Evolutionary conservation across 2,329 filamentous ascomycete genomes (phyloP), one percentile per base, ranked within the genome.

Genomic region (Aspergillus ochraceoroseus): DNA sequence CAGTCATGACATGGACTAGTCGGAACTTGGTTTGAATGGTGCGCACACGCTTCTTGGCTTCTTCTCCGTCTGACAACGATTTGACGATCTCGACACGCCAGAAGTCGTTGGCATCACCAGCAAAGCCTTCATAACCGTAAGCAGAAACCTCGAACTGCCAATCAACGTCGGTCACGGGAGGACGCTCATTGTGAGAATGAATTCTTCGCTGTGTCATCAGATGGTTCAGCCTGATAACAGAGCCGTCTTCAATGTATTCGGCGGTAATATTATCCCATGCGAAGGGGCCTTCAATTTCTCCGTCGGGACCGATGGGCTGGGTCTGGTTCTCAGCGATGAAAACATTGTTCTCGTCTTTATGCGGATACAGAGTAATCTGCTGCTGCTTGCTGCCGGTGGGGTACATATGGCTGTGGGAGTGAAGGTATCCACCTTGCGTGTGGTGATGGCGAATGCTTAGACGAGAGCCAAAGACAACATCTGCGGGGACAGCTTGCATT

Each of bases 311-410:
- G 12, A 92, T 73, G 7, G 92, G 92, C 59, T 95, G 87, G 6
- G 92, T 98, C 70, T 94, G 86, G 65, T 98, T 98, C 72, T 98
- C 92, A 42, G 96, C 63, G 23, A 95, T 69, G 80, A 87, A 98
- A 41, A 94, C 56, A 63, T 98, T 98, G 76, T 98, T 98, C 62
- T 95, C 87, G 58, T 98, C 92, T 75, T 96, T 96, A 76, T 98
- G 92, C 5, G 92, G 92, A 59, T 98, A 98, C 2, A 98, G 79
- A 1, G 92, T 98, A 56, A 98, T 87, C 65, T 98, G 92, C 66
- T 98, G 92, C 70, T 98, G 94, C 74, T 95, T 94, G 75, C 88
- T 95, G 52, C 92, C 92, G 6, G 82, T 87, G 3, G 92, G 92
- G 63, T 96, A 98, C 92, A 98, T 98, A 62, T 95, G 83, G 56